phyloP scores from a whole-genome alignment of 75 land plant genomes.

The Pseudotsuga menziesii region DNA sequence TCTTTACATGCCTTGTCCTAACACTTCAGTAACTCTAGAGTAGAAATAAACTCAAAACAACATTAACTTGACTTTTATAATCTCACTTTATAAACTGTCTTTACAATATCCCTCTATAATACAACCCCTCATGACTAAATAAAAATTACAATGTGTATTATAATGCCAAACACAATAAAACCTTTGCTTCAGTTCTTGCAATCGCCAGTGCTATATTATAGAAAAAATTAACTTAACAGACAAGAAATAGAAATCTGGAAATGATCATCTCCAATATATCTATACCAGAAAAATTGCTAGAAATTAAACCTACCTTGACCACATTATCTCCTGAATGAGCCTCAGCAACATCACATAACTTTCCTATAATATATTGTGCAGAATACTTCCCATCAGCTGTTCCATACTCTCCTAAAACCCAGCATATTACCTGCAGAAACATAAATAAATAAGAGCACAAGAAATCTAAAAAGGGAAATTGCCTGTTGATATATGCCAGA shows the following conservation, averaged over 20 bases:
- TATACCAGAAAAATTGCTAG: not conserved
- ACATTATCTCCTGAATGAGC: conserved; percentile 78
- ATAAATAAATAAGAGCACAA: conserved; percentile 6
- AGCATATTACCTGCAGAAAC: conserved; percentile 75
- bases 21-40: too few species aligned
- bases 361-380: conserved; percentile 82
- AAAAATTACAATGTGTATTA: not conserved
- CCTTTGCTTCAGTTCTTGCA: not conserved
- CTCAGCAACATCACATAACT: conserved; percentile 91
- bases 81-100: too few species aligned
- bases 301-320: conserved; percentile 59
- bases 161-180: not conserved
- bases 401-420: conserved; percentile 99
- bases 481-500: not conserved
- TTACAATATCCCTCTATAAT: too few species aligned
- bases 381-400: conserved; percentile 95
- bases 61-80: too few species aligned
- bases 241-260: not conserved
- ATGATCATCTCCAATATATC: not conserved
- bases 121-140: too few species aligned
- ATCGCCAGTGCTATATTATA: not conserved
- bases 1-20: too few species aligned
- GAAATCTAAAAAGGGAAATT: not conserved
- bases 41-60: too few species aligned
- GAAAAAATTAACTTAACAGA: not conserved